A percentile compares a stretch with the other conserved stretches of the same genome.
Conservation (phyloP, 2,329 filamentous ascomycete species). For the Alternaria novae-zelandiae region DNA sequence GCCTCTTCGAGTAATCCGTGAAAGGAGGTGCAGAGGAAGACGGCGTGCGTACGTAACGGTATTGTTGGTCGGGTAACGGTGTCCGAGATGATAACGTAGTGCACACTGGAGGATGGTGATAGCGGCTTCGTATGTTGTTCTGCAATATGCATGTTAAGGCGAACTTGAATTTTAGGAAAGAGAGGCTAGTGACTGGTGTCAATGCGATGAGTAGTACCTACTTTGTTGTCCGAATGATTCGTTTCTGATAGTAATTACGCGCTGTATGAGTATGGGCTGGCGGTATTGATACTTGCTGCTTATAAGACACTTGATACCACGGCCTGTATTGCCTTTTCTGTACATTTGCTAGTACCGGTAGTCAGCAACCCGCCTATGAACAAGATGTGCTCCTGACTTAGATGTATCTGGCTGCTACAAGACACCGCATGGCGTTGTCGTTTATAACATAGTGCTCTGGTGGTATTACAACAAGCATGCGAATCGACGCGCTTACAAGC, state of each 20-base stretch:
- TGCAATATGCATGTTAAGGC: neutral
- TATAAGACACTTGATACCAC: neutral
- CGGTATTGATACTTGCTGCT: neutral
- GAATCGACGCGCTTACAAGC: neutral
- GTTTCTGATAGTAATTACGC: neutral
- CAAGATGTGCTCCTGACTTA: neutral
- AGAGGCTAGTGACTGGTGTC: neutral
- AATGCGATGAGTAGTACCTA: neutral
- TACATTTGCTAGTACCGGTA: neutral
- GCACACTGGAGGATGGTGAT: neutral
- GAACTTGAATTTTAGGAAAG: neutral
- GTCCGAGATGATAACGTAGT: neutral
- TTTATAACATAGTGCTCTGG: neutral
- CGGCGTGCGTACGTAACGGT: neutral
- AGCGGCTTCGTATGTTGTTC: neutral
- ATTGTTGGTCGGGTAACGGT: neutral
- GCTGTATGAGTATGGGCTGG: neutral
- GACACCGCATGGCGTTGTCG: neutral
- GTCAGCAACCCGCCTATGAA: neutral
- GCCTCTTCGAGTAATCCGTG: neutral
- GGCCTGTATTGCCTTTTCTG: neutral
- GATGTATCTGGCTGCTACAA: neutral
- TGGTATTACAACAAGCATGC: neutral
- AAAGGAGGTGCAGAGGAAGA: neutral
- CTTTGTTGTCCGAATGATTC: neutral